Percentiles rank a stretch among this genome's conserved stretches.
Conservation (phyloP, 805 yeast genomes). For the Cyberlindnera mycetangii region DNA sequence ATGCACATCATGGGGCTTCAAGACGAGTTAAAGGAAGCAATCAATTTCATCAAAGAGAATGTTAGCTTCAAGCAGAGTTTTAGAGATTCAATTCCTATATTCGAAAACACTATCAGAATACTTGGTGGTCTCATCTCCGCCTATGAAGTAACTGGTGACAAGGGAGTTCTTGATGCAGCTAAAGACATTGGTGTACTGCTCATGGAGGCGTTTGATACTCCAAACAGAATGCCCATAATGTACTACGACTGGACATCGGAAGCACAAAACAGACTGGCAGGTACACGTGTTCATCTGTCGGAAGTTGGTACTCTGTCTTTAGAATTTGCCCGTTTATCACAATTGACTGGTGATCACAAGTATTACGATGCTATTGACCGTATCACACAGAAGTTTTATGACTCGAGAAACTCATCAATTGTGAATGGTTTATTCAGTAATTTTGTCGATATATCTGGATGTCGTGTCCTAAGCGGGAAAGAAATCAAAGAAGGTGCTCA, state of each 20-base stretch:
- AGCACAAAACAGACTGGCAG: conserved; percentile 36
- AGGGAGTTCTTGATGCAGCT: conserved; percentile 38
- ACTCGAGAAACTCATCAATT: conserved; percentile 32
- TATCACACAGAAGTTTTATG: conserved; percentile 37
- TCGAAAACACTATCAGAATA: conserved; percentile 50
- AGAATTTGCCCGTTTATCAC: conserved; percentile 52
- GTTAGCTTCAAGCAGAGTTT: conserved; percentile 40
- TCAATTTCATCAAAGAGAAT: conserved; percentile 31
- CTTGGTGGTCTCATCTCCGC: conserved; percentile 54
- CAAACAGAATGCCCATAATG: conserved; percentile 50
- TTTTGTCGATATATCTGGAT: conserved; percentile 49
- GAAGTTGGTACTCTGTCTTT: conserved; percentile 48
- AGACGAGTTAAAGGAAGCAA: conserved; percentile 37
- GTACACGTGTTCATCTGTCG: conserved; percentile 37
- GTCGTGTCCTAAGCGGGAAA: conserved; percentile 32
- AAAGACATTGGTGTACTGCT: conserved; percentile 46
- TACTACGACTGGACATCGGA: conserved; percentile 41
- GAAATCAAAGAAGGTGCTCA: conserved; percentile 34
- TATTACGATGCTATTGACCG: conserved; percentile 50
- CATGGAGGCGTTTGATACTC: conserved; percentile 56
- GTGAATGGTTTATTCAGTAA: conserved; percentile 44
- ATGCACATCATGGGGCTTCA: conserved; percentile 43
- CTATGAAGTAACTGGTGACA: conserved; percentile 43
- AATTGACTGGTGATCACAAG: conserved; percentile 43
- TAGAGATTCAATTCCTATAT: conserved; percentile 42